Evolutionary conservation across 805 yeast species (phyloP), one percentile per base, ranked within the genome.

Genomic region (Candida lessepsii): DNA sequence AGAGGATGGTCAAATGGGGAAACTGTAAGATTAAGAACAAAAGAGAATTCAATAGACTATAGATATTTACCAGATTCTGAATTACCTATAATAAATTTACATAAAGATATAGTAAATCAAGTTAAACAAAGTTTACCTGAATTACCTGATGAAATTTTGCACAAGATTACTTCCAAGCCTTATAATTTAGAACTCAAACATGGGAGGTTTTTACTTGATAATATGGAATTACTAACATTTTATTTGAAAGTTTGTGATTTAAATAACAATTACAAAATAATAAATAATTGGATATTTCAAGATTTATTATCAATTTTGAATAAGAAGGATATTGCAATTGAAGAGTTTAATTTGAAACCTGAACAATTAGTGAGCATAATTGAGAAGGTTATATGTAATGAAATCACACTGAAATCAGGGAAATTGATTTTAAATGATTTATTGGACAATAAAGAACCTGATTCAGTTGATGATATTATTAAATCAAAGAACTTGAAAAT

Each of bases 11-110:
- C 83, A 52, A 97, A 96, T 2, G 60, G 60, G 2, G 65, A 69
- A 29, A 91, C 98, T 0, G 68, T 73, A 32, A 71, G 75, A 36
- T 63, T 84, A 36, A 76, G 99, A 55, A 70, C 77, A 3, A 93
- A 93, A 53, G 97, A 91, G 57, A 76, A 77, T 28, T 76, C 86
- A 0, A 74, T 86, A 9, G 99, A 93, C 60, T 93, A 93, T 61
- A 70, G 98, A 52, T 93, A 89, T 56, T 83, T 91, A 74, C 96
- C 98, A 0, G 99, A 93, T 58, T 86, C 95, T 2, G 99, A 93
- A 58, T 64, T 93, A 21, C 89, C 93, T 0, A 59, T 63, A 1
- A 61, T 90, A 3, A 44, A 52, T 11, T 57, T 91, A 2, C 65
- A 74, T 27, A 41, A 61, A 1, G 54, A 56, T 0, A 71, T 82